phyloP scores from a whole-genome alignment of 345 rosid genomes.

The Hevea brasiliensis region DNA sequence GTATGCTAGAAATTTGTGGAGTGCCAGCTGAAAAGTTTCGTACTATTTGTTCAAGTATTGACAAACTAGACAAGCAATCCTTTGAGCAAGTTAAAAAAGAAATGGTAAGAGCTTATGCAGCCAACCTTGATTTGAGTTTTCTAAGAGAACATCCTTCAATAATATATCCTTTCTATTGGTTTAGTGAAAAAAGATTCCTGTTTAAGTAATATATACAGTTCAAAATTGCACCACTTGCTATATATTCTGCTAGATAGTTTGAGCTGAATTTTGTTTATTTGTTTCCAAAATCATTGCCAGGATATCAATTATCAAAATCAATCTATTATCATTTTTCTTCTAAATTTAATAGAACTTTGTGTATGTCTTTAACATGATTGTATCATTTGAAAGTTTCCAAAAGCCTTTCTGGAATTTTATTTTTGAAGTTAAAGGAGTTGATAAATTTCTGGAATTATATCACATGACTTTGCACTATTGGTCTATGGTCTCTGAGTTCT shows the following conservation, averaged over 20 bases:
- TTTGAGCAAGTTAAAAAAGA: slow-evolving; percentile 84
- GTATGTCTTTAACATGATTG: neutral
- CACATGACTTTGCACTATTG: neutral
- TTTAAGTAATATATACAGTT: neutral
- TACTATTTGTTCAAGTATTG: slow-evolving; percentile 91
- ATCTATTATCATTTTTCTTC: neutral
- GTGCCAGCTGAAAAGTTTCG: slow-evolving; percentile 90
- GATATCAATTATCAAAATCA: neutral
- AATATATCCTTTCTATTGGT: neutral
- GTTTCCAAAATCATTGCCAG: neutral
- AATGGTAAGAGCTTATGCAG: slow-evolving; percentile 54
- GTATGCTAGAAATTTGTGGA: slow-evolving; percentile 94
- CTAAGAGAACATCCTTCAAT: neutral
- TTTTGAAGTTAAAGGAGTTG: too few species aligned
- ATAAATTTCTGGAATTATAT: neutral
- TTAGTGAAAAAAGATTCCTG: neutral
- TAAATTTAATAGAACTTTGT: neutral
- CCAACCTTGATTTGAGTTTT: neutral
- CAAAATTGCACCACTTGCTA: neutral
- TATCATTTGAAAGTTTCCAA: neutral
- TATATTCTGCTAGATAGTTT: neutral
- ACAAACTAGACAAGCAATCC: slow-evolving; percentile 85
- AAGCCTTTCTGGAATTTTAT: neutral
- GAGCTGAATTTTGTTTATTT: neutral
- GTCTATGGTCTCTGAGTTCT: neutral